Conservation (phyloP, 75 land plant species). For the Ceratopteris richardii region DNA sequence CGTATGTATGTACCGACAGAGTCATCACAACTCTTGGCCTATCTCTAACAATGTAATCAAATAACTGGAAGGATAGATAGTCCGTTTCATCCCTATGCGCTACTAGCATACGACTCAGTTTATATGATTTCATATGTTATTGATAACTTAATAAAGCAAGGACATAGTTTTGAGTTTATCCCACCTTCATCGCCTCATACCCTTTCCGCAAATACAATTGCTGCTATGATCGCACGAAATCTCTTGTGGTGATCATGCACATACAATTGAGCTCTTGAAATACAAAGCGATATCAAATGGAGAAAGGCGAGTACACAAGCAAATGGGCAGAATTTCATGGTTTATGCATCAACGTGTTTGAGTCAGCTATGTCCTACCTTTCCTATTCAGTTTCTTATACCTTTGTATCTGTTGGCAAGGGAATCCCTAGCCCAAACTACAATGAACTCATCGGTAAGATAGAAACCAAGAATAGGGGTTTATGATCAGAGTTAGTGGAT, state of each 20-base stretch:
- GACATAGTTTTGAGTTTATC: slow-evolving; percentile 26
- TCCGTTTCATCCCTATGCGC: slow-evolving; percentile 37
- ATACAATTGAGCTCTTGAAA: no score
- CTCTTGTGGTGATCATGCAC: no score
- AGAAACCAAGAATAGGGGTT: slow-evolving; percentile 34
- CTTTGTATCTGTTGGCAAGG: slow-evolving; percentile 38
- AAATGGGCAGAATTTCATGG: slow-evolving; percentile 7
- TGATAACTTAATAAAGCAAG: slow-evolving; percentile 24
- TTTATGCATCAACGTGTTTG: slow-evolving; percentile 45
- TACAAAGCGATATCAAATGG: no score
- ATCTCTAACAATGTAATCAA: slow-evolving; percentile 7
- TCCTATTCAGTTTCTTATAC: slow-evolving; percentile 28
- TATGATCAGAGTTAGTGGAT: slow-evolving; percentile 31
- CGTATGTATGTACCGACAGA: slow-evolving; percentile 44
- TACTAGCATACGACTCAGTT: slow-evolving; percentile 74
- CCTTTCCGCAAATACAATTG: slow-evolving; percentile 39
- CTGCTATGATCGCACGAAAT: no score
- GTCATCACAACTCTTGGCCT: slow-evolving; percentile 31
- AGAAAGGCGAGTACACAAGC: neutral
- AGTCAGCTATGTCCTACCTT: slow-evolving; percentile 27
- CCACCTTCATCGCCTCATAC: slow-evolving; percentile 3
- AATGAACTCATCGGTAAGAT: slow-evolving; percentile 46
- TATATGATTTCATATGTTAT: slow-evolving; percentile 62
- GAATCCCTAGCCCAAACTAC: slow-evolving; percentile 39
- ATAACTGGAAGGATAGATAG: slow-evolving; percentile 3